Conservation (phyloP, 1,284 basidiomycete genomes). For the Ustilago nuda region DNA sequence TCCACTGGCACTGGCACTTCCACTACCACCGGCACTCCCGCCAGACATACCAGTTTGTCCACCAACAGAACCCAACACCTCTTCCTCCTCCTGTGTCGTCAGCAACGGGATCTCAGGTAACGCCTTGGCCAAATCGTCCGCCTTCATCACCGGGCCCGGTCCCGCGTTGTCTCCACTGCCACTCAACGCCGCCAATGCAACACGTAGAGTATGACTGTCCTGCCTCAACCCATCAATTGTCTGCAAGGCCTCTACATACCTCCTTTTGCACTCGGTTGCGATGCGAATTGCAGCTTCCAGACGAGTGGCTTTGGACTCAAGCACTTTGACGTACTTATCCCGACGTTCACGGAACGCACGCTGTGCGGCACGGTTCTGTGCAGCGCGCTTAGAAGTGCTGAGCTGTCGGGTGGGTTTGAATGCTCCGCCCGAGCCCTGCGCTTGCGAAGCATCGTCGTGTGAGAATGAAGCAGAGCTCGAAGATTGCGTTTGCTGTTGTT, state of each 20-base stretch:
- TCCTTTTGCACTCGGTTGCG: conserved; percentile 54
- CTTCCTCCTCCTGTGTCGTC: conserved; percentile 37
- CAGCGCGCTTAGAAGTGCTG: conserved; percentile 59
- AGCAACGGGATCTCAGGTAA: conserved; percentile 33
- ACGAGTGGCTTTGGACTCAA: conserved; percentile 56
- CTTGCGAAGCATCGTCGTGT: background rate
- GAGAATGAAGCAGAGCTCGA: background rate
- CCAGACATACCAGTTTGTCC: background rate
- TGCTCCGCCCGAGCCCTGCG: background rate
- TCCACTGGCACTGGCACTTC: background rate
- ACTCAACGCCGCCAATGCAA: conserved; percentile 59
- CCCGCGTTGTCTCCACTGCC: conserved; percentile 38
- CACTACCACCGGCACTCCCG: background rate
- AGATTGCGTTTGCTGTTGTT: conserved; percentile 3
- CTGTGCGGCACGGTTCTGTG: conserved; percentile 64
- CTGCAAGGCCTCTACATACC: conserved; percentile 53
- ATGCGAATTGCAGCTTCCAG: conserved; percentile 52
- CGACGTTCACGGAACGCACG: conserved; percentile 63
- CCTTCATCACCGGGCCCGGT: conserved; percentile 27
- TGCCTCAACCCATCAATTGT: conserved; percentile 60
- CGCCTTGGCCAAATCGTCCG: conserved; percentile 38
- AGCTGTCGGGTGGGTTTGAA: conserved; percentile 50
- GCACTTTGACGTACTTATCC: conserved; percentile 61
- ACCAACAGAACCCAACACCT: conserved; percentile 13
- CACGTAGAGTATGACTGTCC: conserved; percentile 58